These are phyloP conservation scores for Fusarium brevicatenulatum DNA, from an alignment of 2,329 filamentous ascomycete species.

Conservation along the genomic window DNA sequence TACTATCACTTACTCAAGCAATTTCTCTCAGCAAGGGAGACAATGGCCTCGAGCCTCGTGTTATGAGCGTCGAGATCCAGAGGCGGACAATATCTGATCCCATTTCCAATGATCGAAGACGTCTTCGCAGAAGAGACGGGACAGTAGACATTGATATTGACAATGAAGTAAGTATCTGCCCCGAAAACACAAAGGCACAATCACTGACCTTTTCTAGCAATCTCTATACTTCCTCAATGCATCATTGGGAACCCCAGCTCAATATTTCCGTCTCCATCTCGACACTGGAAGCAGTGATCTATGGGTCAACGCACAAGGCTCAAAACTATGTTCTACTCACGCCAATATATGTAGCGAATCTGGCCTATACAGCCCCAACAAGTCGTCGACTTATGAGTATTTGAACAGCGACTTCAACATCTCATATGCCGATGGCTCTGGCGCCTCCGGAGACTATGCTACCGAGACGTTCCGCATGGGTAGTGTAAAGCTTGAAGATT, in stretches of 20 bases:
- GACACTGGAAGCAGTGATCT: slow-evolving; percentile 77
- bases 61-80: slow-evolving; percentile 59
- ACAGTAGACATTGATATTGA: slow-evolving; percentile 60
- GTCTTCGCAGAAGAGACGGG: slow-evolving; percentile 53
- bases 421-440: slow-evolving; percentile 84
- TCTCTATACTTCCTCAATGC: slow-evolving; percentile 73
- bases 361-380: slow-evolving; percentile 75
- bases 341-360: slow-evolving; percentile 65
- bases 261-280: slow-evolving; percentile 66
- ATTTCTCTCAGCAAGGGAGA: slow-evolving; percentile 45
- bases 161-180: slow-evolving; percentile 60
- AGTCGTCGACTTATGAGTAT: slow-evolving; percentile 80
- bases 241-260: slow-evolving; percentile 70
- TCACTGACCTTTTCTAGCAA: slow-evolving; percentile 52
- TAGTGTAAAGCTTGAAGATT: slow-evolving; percentile 58
- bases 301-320: slow-evolving; percentile 75
- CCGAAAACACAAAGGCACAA: too few species aligned
- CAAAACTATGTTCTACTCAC: slow-evolving; percentile 64
- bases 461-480: slow-evolving; percentile 76
- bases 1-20: slow-evolving; percentile 43
- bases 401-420: slow-evolving; percentile 86
- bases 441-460: slow-evolving; percentile 81
- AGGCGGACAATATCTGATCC: slow-evolving; percentile 52
- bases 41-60: slow-evolving; percentile 50
- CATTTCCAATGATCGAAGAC: slow-evolving; percentile 56